phyloP scores from a whole-genome alignment of 306 rosid species.

The Pueraria montana region DNA sequence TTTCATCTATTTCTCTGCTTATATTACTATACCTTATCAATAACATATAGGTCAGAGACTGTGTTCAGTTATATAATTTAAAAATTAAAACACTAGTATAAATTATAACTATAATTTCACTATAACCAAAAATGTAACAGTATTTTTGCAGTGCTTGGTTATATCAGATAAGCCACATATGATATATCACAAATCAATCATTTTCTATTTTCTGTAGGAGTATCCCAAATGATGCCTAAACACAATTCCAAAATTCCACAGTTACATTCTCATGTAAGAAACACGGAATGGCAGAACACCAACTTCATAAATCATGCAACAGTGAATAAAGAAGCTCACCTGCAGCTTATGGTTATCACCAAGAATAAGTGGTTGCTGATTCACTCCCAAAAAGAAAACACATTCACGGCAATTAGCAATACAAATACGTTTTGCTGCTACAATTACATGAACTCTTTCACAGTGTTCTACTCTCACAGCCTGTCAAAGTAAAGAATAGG shows the following conservation, averaged over 20 bases:
- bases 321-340: constrained; percentile 56
- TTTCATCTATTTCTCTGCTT: constrained; percentile 26
- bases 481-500: constrained; percentile 58
- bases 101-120: constrained; percentile 1
- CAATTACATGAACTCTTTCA: constrained; percentile 96
- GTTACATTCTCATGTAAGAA: constrained; percentile 32
- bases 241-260: background rate
- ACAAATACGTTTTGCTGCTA: constrained; percentile 87
- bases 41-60: background rate
- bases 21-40: constrained; percentile 13
- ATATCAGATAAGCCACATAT: background rate
- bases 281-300: constrained; percentile 11
- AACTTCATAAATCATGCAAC: constrained; percentile 43
- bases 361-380: constrained; percentile 88
- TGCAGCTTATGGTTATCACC: constrained; percentile 98
- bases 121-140: constrained; percentile 30
- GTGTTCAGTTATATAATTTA: background rate
- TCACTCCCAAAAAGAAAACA: constrained; percentile 91
- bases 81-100: constrained; percentile 5
- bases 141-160: background rate
- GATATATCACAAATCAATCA: constrained; percentile 33
- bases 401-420: constrained; percentile 99
- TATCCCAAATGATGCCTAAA: constrained; percentile 27
- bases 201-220: background rate
- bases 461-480: constrained; percentile 97